A percentile compares a stretch with the other conserved stretches of the same genome.
Conservation (phyloP, 371 early-diverging fungal genomes). For the Sanchytrium tribonematis region DNA sequence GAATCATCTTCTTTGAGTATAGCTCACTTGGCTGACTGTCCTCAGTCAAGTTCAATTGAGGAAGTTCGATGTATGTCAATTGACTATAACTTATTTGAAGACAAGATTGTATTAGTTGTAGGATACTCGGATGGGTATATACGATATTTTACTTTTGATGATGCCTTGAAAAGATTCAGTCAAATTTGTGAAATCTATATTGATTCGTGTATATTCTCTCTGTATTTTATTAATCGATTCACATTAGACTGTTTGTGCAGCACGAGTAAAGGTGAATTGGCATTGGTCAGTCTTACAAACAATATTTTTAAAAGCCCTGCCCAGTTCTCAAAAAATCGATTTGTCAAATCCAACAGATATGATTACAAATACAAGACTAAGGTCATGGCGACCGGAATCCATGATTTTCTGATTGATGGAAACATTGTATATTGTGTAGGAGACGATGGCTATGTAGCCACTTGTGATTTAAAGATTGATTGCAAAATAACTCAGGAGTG, state of each 20-base stretch:
- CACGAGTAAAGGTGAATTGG: background rate
- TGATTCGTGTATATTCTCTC: background rate
- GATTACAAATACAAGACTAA: background rate
- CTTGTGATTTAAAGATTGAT: background rate
- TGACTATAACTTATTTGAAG: background rate
- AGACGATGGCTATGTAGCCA: background rate
- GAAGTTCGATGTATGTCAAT: background rate
- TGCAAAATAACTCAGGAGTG: background rate
- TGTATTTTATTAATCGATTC: background rate
- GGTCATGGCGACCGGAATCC: background rate
- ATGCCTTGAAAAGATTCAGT: background rate
- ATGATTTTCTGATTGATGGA: background rate
- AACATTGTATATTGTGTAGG: background rate
- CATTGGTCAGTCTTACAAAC: too few relatives aligned
- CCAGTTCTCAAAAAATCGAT: background rate
- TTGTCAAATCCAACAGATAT: background rate
- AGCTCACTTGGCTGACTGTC: background rate
- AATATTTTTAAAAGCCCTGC: too few relatives aligned
- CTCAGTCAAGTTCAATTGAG: background rate
- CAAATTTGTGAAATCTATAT: background rate
- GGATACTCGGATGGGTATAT: background rate
- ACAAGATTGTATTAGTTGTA: background rate
- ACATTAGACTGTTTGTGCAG: too few relatives aligned
- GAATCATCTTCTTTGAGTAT: background rate
- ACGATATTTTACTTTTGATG: background rate